A percentile compares a stretch with the other conserved stretches of the same genome.
Conservation (phyloP, 345 rosid genomes). For the Noccaea caerulescens region DNA sequence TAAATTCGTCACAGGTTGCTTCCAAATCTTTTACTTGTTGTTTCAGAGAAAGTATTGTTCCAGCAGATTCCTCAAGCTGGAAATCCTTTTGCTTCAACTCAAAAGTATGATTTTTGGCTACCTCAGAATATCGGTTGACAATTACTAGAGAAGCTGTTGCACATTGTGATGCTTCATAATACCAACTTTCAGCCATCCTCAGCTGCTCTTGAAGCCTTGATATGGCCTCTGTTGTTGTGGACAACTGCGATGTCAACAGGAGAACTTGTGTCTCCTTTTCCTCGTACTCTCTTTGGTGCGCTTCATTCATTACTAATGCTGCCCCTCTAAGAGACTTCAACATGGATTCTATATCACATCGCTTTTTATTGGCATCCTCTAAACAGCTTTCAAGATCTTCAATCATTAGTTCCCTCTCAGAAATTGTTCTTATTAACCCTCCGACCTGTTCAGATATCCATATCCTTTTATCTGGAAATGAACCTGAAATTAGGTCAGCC, state of each 20-base stretch:
- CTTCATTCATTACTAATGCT: conserved; percentile 78
- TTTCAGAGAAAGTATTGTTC: conserved; percentile 50
- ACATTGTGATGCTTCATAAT: conserved; percentile 56
- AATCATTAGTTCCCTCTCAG: conserved; percentile 75
- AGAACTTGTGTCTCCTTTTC: conserved; percentile 71
- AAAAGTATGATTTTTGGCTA: conserved; percentile 46
- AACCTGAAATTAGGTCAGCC: conserved; percentile 63
- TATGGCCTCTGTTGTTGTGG: conserved; percentile 51
- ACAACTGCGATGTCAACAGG: conserved; percentile 60
- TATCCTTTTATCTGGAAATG: conserved; percentile 74
- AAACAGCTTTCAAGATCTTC: conserved; percentile 82
- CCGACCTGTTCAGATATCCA: conserved; percentile 90
- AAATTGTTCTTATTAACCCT: conserved; percentile 58
- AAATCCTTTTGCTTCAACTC: conserved; percentile 56
- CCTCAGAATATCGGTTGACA: conserved; percentile 71
- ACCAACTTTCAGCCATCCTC: conserved; percentile 55
- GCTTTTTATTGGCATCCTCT: conserved; percentile 77
- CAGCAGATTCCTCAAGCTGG: conserved; percentile 53
- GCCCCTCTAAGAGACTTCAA: conserved; percentile 88
- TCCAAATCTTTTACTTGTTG: conserved; percentile 52
- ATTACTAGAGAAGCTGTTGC: conserved; percentile 84
- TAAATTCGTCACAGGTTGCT: conserved; percentile 53
- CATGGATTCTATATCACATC: conserved; percentile 74
- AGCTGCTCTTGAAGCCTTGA: conserved; percentile 60
- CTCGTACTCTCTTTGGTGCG: conserved; percentile 76